These are phyloP conservation scores for Euphorbia peplus DNA, from an alignment of 345 rosid genomes.

Conservation along the genomic window DNA sequence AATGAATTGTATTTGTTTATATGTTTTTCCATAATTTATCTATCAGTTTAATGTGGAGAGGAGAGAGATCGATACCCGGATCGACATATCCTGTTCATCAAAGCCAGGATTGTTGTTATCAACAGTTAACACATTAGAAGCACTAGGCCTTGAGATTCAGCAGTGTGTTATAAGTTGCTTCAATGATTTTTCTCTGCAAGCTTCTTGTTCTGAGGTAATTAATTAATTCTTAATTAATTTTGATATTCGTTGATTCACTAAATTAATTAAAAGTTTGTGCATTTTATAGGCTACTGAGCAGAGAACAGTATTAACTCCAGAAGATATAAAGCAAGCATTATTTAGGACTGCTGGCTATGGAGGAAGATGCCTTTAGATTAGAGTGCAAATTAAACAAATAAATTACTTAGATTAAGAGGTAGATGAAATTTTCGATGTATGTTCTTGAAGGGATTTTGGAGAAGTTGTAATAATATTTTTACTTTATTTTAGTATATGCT, in stretches of 20 bases:
- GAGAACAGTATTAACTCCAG: constrained; percentile 45
- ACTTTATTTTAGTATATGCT: constrained; percentile 17
- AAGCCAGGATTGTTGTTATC: constrained; percentile 81
- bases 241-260: not conserved
- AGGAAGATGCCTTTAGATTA: constrained; percentile 73
- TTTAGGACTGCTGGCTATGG: constrained; percentile 92
- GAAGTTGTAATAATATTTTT: constrained; percentile 15
- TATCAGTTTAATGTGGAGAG: constrained; percentile 71
- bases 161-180: constrained; percentile 90
- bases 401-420: not conserved
- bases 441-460: constrained; percentile 28
- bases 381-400: too few species aligned
- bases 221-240: not conserved
- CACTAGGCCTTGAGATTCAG: constrained; percentile 81
- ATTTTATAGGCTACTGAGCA: constrained; percentile 39
- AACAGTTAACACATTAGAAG: constrained; percentile 77
- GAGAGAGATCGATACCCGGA: constrained; percentile 50
- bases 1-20: not conserved
- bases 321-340: constrained; percentile 86
- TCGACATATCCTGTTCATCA: constrained; percentile 72
- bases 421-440: constrained; percentile 16
- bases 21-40: not conserved
- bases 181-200: constrained; percentile 86
- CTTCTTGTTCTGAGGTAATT: constrained; percentile 82
- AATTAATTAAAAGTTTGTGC: not conserved